These are phyloP conservation scores for Venturia pyrina DNA, from an alignment of 2,329 filamentous ascomycete genomes.

Conservation along the genomic window DNA sequence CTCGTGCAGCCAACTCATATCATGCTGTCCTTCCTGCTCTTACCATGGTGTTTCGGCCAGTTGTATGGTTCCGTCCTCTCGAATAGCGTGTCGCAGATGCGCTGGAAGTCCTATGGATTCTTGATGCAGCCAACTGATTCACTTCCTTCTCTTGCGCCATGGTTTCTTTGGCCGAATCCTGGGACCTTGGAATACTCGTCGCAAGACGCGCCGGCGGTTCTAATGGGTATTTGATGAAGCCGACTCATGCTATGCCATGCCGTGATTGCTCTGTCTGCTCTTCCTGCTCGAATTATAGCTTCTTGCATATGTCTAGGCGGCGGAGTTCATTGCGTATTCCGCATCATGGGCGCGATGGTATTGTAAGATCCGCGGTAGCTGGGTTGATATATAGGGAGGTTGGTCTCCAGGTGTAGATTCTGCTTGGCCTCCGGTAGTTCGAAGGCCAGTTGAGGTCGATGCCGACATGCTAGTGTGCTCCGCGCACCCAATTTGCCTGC, in stretches of 20 bases:
- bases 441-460: background rate
- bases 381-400: background rate
- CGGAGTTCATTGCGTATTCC: background rate
- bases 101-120: too few relatives aligned
- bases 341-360: background rate
- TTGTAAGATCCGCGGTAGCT: background rate
- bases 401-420: background rate
- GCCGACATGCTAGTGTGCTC: background rate
- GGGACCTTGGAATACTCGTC: too few relatives aligned
- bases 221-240: too few relatives aligned
- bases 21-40: too few relatives aligned
- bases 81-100: too few relatives aligned
- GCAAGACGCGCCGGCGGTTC: too few relatives aligned
- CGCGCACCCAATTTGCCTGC: background rate
- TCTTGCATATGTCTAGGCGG: background rate
- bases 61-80: too few relatives aligned
- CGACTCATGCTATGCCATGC: background rate
- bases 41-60: too few relatives aligned
- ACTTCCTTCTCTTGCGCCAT: too few relatives aligned
- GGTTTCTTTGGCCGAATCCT: too few relatives aligned
- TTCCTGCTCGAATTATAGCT: background rate
- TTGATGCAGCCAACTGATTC: too few relatives aligned
- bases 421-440: background rate
- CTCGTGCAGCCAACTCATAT: too few relatives aligned
- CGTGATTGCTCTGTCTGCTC: background rate